phyloP scores from a whole-genome alignment of 768 basidiomycete genomes.

The Boletus insuetus region DNA sequence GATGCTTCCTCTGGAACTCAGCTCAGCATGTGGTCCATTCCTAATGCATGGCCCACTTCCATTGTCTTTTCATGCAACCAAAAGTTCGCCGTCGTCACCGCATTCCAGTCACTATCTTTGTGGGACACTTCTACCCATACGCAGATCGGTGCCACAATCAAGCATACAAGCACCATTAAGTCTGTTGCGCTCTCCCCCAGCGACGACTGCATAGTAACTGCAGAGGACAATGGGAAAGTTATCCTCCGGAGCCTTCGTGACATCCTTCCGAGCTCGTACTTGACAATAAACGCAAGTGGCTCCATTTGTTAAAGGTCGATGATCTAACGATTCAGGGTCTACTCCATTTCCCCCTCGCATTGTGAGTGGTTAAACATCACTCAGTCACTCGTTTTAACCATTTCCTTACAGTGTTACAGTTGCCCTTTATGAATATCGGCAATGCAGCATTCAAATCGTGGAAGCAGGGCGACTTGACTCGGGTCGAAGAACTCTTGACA shows the following conservation, averaged over 20 bases:
- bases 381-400: background rate
- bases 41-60: no score
- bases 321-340: background rate
- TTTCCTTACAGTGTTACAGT: background rate
- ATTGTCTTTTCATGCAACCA: no score
- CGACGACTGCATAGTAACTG: background rate
- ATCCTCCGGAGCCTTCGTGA: background rate
- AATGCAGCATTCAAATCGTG: background rate
- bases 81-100: no score
- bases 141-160: background rate
- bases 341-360: no score
- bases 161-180: background rate
- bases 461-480: background rate
- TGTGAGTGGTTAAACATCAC: background rate
- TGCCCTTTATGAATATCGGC: background rate
- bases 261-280: conserved; percentile 1
- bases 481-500: background rate
- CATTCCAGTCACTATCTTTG: background rate
- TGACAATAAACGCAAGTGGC: background rate
- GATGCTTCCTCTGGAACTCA: background rate
- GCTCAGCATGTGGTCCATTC: no score
- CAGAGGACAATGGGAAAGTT: background rate
- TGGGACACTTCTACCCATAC: background rate
- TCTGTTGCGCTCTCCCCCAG: background rate
- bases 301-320: no score